Evolutionary conservation across 148 eudicot species (phyloP).

Genomic region (Fagopyrum homotropicum): DNA sequence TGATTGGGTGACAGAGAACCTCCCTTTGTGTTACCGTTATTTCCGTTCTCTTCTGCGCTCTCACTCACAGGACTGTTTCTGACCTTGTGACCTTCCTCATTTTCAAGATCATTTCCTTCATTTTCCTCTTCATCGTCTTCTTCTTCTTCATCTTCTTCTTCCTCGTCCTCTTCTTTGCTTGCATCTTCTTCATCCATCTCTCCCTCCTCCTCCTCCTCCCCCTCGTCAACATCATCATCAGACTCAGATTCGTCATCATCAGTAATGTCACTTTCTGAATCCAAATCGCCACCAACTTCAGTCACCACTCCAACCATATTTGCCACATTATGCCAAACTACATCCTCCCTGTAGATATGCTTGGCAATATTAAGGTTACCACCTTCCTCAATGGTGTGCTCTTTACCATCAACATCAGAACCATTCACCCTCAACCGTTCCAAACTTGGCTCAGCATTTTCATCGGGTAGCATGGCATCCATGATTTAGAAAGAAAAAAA

Average conservation of each 20-base stretch:
- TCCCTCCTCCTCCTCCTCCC: slow-evolving; percentile 14
- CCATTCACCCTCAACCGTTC: background rate
- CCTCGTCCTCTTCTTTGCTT: slow-evolving; percentile 3
- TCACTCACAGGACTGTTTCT: slow-evolving; percentile 26
- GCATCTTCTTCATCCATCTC: slow-evolving; percentile 12
- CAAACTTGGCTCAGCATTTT: background rate
- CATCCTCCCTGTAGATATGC: slow-evolving; percentile 78
- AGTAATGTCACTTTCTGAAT: slow-evolving; percentile 70
- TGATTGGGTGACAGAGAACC: slow-evolving; percentile 64
- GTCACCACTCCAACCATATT: slow-evolving; percentile 72
- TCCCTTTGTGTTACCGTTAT: slow-evolving; percentile 22
- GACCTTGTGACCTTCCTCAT: slow-evolving; percentile 20
- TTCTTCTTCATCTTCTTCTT: slow-evolving; percentile 28
- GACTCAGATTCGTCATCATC: slow-evolving; percentile 35
- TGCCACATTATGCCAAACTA: slow-evolving; percentile 55
- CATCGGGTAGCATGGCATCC: slow-evolving; percentile 12
- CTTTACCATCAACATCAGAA: slow-evolving; percentile 14
- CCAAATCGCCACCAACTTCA: slow-evolving; percentile 93
- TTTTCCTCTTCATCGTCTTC: slow-evolving; percentile 26
- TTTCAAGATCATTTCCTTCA: slow-evolving; percentile 28
- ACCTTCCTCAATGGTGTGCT: slow-evolving; percentile 12
- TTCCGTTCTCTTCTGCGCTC: slow-evolving; percentile 27
- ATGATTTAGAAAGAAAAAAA: background rate
- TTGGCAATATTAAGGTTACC: slow-evolving; percentile 12
- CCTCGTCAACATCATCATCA: slow-evolving; percentile 13